Evolutionary conservation across 2,329 filamentous ascomycete species (phyloP), one percentile per base, ranked within the genome.

Genomic region (Nigrospora oryzae): DNA sequence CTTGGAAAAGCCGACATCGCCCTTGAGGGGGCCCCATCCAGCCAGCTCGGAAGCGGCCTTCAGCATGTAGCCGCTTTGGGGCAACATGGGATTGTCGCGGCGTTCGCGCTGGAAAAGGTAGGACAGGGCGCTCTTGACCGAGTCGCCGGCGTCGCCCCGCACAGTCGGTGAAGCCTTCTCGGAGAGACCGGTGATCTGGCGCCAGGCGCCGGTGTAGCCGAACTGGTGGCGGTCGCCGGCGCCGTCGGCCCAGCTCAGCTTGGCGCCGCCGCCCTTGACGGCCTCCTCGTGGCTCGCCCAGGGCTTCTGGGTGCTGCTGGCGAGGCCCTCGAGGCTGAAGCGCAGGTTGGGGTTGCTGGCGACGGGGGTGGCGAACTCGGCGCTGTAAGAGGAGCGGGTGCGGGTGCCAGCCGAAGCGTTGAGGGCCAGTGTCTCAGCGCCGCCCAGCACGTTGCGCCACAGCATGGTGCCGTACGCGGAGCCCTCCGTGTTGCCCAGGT

Each of bases 211-310:
- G 12, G 82, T 84, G 67, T 95, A 95, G 40, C 82, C 83, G 32
- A 96, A 56, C 50, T 91, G 84, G 61, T 95, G 88, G 46, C 74
- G 75, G 53, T 87, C 81, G 38, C 82, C 81, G 40, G 72, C 68
- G 10, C 68, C 58, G 40, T 77, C 81, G 34, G 83, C 65, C 85
- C 87, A 97, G 35, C 82, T 80, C 36, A 95, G 72, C 52, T 87
- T 89, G 12, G 85, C 70, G 55, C 79, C 83, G 16, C 79, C 89
- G 14, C 90, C 89, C 58, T 84, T 87, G 16, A 94, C 68, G 3
- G 84, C 81, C 66, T 98, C 91, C 56, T 97, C 91, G 60, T 98
- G 91, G 51, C 87, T 93, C 17, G 93, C 89, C 86, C 89, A 97
- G 12, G 83, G 79, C 66, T 97, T 96, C 50, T 91, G 79, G 1